Evolutionary conservation across 495 filamentous ascomycete species (phyloP).

Genomic region (Rusavskia elegans): DNA sequence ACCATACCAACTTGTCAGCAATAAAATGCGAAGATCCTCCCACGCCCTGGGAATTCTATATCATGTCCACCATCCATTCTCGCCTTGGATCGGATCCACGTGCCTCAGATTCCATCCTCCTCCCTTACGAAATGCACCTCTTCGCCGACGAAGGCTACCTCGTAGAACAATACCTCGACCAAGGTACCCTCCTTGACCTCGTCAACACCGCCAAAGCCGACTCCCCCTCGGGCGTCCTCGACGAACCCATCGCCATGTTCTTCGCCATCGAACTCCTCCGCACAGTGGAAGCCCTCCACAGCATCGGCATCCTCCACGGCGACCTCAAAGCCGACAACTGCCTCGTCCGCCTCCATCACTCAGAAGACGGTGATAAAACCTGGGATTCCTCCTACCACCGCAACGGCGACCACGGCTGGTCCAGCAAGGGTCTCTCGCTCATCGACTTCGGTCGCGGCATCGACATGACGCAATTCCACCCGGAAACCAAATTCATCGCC

Average conservation of each 20-base stretch:
- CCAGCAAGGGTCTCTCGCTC: conserved; percentile 58
- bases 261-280: conserved; percentile 83
- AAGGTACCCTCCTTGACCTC: conserved; percentile 85
- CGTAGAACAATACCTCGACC: conserved; percentile 70
- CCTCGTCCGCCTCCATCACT: conserved; percentile 52
- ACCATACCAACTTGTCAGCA: conserved; percentile 42
- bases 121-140: conserved; percentile 74
- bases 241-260: conserved; percentile 85
- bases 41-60: conserved; percentile 88
- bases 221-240: conserved; percentile 40
- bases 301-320: conserved; percentile 68
- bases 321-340: conserved; percentile 95
- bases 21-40: conserved; percentile 89
- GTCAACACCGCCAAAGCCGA: conserved; percentile 74
- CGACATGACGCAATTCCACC: conserved; percentile 72
- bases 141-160: conserved; percentile 77
- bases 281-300: conserved; percentile 74
- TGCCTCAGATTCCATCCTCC: conserved; percentile 56
- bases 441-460: conserved; percentile 94
- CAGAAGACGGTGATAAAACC: conserved; percentile 12
- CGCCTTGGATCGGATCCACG: conserved; percentile 52
- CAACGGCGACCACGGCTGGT: conserved; percentile 65
- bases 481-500: conserved; percentile 73
- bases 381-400: conserved; percentile 42
- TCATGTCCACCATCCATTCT: conserved; percentile 65